These are phyloP conservation scores for Podospora appendiculata DNA, from an alignment of 495 filamentous ascomycete species.

Conservation along the genomic window DNA sequence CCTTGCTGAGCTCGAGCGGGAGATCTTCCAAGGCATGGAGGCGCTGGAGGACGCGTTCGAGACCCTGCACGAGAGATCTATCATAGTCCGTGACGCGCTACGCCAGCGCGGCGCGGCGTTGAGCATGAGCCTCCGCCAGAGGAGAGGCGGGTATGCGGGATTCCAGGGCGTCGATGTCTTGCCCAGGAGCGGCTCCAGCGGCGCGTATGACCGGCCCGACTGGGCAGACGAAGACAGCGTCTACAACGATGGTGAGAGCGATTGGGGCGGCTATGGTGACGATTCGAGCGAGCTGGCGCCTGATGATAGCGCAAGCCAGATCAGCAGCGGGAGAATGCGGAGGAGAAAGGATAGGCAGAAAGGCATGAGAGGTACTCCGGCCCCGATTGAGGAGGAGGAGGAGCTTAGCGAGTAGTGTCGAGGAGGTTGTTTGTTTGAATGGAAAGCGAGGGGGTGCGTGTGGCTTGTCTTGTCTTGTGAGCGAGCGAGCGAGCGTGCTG, in stretches of 20 bases:
- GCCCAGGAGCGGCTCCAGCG: conserved; percentile 29
- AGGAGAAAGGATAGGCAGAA: conserved; percentile 57
- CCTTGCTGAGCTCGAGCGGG: conserved; percentile 83
- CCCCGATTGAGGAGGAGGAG: conserved; percentile 73
- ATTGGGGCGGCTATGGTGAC: conserved; percentile 50
- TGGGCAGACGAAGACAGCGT: conserved; percentile 45
- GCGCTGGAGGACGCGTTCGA: conserved; percentile 93
- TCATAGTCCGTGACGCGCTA: conserved; percentile 69
- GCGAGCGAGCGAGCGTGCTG: too few relatives aligned
- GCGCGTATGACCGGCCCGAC: conserved; percentile 31
- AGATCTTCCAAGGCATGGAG: conserved; percentile 92
- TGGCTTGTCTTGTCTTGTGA: too few relatives aligned
- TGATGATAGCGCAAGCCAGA: conserved; percentile 77
- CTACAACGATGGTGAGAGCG: conserved; percentile 40
- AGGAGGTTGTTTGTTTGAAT: too few relatives aligned
- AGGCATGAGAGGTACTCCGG: conserved; percentile 67
- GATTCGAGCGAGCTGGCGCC: conserved; percentile 67
- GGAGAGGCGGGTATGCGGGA: conserved; percentile 37
- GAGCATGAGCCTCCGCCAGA: conserved; percentile 65
- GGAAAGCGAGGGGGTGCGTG: too few relatives aligned
- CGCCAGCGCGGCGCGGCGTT: conserved; percentile 74
- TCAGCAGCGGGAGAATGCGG: conserved; percentile 64
- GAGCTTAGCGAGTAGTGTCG: not conserved
- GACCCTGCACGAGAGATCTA: conserved; percentile 76
- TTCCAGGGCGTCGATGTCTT: conserved; percentile 33